Base-by-base conservation (phyloP, 495 filamentous ascomycete genomes). In the Rusavskia elegans region DNA sequence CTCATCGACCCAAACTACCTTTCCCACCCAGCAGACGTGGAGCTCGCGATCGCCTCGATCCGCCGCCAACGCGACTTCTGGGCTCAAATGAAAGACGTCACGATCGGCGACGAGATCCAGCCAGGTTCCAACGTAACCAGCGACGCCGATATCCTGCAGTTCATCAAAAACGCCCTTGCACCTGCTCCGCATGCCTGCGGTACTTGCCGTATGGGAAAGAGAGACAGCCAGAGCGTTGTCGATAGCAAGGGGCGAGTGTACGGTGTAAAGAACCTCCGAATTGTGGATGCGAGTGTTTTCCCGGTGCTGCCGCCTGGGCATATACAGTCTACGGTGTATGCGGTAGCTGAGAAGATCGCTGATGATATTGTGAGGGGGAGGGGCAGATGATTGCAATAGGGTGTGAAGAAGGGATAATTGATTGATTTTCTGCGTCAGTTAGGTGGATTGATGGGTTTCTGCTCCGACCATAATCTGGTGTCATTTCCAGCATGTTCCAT, bases 1-100 rank as follows among this genome's bases (percentile, higher is more conserved):
- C 53, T 77, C 8, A 77, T 85, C 55, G 68, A 79, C 53, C 72
- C 73, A 0, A 73, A 73, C 53, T 82, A 71, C 68, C 66, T 85
- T 1, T 64, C 59, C 7, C 64, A 77, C 16, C 68, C 67, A 13
- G 63, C 69, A 0, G 81, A 85, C 50, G 54, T 63, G n/a, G 76
- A 77, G 39, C 57, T 82, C 13, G 67, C 71, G 0, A 53, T 84
- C 35, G 74, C 72, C 0, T 73, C 65, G 3, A 75, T 77, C 65
- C 74, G 72, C 59, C 73, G 79, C 10, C 53, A 57, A 5, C 67
- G 76, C 6, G 41, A 69, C 27, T 39, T 62, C 48, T 76, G 61
- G 63, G 49, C 55, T 0, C 66, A 62, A 2, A 68, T 78, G 53
- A 39, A 62, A 6, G 60, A 39, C 16, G 56, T 73, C 6, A 53